Conservation (phyloP, 176 grass and related monocot genomes). For the Chrysopogon serrulatus region DNA sequence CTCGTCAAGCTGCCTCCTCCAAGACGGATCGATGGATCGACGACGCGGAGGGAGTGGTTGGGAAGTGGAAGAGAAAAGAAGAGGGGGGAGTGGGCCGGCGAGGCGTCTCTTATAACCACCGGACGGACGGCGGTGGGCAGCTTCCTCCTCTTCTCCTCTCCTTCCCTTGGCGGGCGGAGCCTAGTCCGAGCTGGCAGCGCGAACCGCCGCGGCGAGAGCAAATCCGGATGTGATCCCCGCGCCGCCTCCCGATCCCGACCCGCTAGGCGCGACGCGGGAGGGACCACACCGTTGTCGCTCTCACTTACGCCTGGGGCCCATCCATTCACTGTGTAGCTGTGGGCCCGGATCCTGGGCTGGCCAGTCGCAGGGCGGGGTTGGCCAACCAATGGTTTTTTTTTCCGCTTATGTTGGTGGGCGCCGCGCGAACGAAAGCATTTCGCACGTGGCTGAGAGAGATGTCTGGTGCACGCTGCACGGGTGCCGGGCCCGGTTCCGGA, state of each 20-base stretch:
- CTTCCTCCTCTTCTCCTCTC: neutral
- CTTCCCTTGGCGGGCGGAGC: neutral
- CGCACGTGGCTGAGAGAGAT: neutral
- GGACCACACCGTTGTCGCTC: no score
- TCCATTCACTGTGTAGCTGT: neutral
- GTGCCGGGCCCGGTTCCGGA: no score
- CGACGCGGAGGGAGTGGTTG: constrained; percentile 20
- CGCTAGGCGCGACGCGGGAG: neutral
- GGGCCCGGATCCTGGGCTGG: neutral
- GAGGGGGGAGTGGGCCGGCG: neutral
- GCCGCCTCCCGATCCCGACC: neutral
- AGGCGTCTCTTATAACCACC: constrained; percentile 40
- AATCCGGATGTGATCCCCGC: neutral
- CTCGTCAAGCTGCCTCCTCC: neutral
- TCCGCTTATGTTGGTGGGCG: no score
- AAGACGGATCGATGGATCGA: constrained; percentile 2
- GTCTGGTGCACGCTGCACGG: neutral
- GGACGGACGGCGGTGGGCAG: constrained; percentile 16
- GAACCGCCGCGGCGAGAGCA: neutral
- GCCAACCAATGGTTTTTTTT: neutral
- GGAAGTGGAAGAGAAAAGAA: neutral
- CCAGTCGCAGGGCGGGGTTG: neutral
- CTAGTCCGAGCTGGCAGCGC: neutral
- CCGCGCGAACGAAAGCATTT: neutral
- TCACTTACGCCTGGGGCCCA: neutral